Conservation (phyloP, 768 basidiomycete genomes). For the Cyclocybe cylindracea region DNA sequence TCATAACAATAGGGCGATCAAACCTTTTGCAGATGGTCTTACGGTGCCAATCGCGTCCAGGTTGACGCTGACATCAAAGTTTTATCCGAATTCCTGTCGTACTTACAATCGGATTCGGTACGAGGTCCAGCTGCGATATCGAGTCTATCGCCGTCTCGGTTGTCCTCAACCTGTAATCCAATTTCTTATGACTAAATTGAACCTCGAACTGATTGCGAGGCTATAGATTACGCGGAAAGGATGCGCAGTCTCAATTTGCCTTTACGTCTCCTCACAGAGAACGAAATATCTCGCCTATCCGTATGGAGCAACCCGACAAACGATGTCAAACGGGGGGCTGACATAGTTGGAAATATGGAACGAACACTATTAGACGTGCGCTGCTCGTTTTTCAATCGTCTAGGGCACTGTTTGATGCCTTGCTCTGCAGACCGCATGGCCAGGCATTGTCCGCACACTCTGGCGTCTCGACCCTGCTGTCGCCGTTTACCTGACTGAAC, state of each 20-base stretch:
- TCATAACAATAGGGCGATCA: not conserved
- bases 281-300: constrained; percentile 80
- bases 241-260: constrained; percentile 73
- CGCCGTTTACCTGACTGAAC: constrained; percentile 81
- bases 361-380: constrained; percentile 64
- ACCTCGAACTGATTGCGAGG: not conserved
- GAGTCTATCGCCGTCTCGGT: constrained; percentile 59
- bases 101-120: constrained; percentile 73
- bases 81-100: constrained; percentile 78
- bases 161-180: constrained; percentile 41
- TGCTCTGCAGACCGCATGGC: constrained; percentile 58
- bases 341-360: constrained; percentile 54
- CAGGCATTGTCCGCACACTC: constrained; percentile 62
- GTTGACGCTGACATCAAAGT: constrained; percentile 87
- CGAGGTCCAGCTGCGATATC: constrained; percentile 59
- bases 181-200: not conserved
- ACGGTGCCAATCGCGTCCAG: constrained; percentile 91
- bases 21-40: constrained; percentile 77
- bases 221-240: constrained; percentile 54
- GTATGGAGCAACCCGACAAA: constrained; percentile 92
- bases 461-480: constrained; percentile 88
- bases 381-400: not conserved
- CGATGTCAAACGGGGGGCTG: constrained; percentile 67
- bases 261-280: constrained; percentile 83
- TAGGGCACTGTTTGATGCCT: not conserved